Percentiles rank a stretch among this genome's conserved stretches.
phyloP scores from a whole-genome alignment of 805 yeast species.

The Lipomyces spencermartinsiae region DNA sequence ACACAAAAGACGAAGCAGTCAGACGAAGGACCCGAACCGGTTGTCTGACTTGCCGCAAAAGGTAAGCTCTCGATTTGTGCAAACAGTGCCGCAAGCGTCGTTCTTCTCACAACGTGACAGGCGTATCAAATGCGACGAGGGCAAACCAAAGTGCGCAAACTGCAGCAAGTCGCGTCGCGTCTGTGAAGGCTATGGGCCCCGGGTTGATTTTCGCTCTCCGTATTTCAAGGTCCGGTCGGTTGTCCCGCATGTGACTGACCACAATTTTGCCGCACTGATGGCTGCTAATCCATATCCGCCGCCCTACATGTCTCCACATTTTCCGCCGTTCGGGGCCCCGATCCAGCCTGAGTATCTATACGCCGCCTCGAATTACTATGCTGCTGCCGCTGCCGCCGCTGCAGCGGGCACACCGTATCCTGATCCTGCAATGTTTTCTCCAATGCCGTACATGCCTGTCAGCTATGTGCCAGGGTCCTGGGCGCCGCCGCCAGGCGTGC shows the following conservation, averaged over 20 bases:
- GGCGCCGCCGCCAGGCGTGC: not conserved
- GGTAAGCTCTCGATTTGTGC: conserved; percentile 13
- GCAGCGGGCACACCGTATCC: conserved; percentile 1
- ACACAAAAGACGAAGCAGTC: conserved; percentile 8
- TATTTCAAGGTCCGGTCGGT: not conserved
- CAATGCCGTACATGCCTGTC: not conserved
- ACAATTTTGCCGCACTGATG: not conserved
- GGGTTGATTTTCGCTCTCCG: conserved; percentile 3
- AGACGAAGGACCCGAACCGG: conserved; percentile 31
- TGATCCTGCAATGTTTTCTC: not conserved
- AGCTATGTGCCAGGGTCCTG: not conserved
- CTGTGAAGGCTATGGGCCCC: conserved; percentile 35
- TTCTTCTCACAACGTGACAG: conserved; percentile 40
- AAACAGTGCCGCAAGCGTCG: not conserved
- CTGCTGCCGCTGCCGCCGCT: conserved; percentile 7
- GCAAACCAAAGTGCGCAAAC: conserved; percentile 63
- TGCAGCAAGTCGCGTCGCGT: conserved; percentile 33
- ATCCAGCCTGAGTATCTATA: conserved; percentile 6
- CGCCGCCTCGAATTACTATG: conserved; percentile 11
- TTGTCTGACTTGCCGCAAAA: conserved; percentile 27
- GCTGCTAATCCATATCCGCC: conserved; percentile 1
- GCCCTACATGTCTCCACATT: not conserved
- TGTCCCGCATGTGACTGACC: not conserved
- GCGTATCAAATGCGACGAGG: conserved; percentile 71
- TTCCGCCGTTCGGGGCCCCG: not conserved